Conservation (phyloP, 2,329 filamentous ascomycete species). For the Pezicula rhizophila region DNA sequence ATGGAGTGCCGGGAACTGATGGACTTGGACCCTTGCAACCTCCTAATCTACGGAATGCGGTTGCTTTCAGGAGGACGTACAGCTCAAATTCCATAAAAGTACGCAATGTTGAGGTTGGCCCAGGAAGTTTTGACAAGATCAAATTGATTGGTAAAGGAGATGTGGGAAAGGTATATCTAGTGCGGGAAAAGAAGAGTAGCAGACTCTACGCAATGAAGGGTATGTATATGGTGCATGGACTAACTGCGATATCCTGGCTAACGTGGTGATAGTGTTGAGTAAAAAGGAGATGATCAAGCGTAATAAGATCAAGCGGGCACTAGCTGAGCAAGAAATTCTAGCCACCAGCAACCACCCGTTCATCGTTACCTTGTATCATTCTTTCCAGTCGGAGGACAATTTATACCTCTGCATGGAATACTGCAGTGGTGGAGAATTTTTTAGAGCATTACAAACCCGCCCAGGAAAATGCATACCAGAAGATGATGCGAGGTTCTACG, state of each 20-base stretch:
- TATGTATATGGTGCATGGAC: constrained; percentile 36
- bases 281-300: constrained; percentile 99
- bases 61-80: constrained; percentile 88
- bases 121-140: constrained; percentile 97
- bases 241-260: constrained; percentile 8
- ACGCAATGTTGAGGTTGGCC: constrained; percentile 90
- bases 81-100: constrained; percentile 99
- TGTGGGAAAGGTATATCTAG: constrained; percentile 96
- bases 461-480: constrained; percentile 97
- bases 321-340: constrained; percentile 96
- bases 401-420: constrained; percentile 99
- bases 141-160: constrained; percentile 98
- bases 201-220: constrained; percentile 98
- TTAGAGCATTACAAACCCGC: constrained; percentile 89
- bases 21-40: constrained; percentile 57
- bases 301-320: constrained; percentile 98
- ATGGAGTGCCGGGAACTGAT: constrained; percentile 41
- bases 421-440: constrained; percentile 97
- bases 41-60: constrained; percentile 58
- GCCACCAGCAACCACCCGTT: constrained; percentile 98
- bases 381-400: constrained; percentile 98
- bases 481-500: constrained; percentile 95
- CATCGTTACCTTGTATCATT: constrained; percentile 97
- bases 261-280: constrained; percentile 67
- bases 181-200: constrained; percentile 95